Evolutionary conservation across 2,329 filamentous ascomycete species (phyloP).

Genomic region (Penicillium sp.): DNA sequence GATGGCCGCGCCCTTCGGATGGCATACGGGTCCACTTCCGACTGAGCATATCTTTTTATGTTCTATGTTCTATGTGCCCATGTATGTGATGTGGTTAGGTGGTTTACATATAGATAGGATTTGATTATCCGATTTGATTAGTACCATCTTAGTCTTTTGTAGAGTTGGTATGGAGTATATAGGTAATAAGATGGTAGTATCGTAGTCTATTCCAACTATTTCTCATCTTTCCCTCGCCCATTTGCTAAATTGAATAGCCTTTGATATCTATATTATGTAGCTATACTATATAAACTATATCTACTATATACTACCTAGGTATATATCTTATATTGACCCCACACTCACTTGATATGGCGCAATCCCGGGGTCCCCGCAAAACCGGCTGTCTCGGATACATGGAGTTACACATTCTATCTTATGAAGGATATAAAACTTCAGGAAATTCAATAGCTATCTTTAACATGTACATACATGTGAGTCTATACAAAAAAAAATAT

Average conservation of each 20-base stretch:
- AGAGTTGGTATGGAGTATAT: too few species aligned
- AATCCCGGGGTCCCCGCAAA: constrained; percentile 12
- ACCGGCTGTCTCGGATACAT: constrained; percentile 1
- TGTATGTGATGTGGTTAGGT: background rate
- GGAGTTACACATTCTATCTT: background rate
- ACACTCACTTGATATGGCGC: constrained; percentile 1
- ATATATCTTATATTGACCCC: background rate
- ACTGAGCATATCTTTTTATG: background rate
- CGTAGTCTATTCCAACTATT: too few species aligned
- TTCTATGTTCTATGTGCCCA: background rate
- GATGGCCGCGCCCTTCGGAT: constrained; percentile 16
- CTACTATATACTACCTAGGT: background rate
- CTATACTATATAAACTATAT: background rate
- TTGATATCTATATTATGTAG: too few species aligned
- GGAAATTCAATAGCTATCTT: background rate
- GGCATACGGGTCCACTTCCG: background rate
- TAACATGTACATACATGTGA: background rate
- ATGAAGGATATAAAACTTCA: background rate
- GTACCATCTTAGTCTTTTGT: too few species aligned
- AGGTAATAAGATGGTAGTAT: too few species aligned
- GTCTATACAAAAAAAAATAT: background rate
- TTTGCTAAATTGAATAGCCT: too few species aligned
- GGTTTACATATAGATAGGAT: background rate
- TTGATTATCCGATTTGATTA: too few species aligned
- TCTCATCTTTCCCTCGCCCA: too few species aligned